Base-by-base conservation (phyloP, 2,329 filamentous ascomycete species). In the Aspergillus hiratsukae region DNA sequence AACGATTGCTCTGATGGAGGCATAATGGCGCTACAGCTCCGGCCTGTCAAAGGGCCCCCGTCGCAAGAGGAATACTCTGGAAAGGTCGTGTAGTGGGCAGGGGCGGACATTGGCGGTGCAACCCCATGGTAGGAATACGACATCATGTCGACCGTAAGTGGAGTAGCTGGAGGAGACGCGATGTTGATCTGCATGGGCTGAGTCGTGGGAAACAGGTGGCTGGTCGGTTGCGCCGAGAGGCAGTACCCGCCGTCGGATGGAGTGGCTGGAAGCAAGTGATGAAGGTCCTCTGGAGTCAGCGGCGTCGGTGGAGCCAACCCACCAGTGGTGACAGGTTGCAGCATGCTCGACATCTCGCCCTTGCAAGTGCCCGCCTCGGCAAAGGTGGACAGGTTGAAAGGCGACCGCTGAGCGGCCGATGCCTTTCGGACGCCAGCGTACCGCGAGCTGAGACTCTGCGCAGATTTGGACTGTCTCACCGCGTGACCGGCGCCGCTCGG, bases 341-440 rank as follows among this genome's bases (percentile, higher is more conserved):
- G 60, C 66, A 67, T 67, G 31, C 65, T 61, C 29, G 65, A 66
- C 57, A 72, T 67, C 48, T 74, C 70, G 9, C 70, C 64, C 57
- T 70, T 75, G 46, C 65, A 64, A 35, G 68, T 68, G 19, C 72
- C 74, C 6, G 74, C 66, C 52, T 80, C 77, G n/a, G 75, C 68
- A 60, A 79, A 79, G 5, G 69, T 75, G 19, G 74, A 67, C 51
- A 78, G 69, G 48, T 75, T 76, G 37, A 79, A 66, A 23, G 78
- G 78, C n/a, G 78, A 80, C 28, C 76, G 71, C 51, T 78, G 78
- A 48, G 75, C 69, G 45, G 73, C 72, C 23, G 75, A 77, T 5
- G 73, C 66, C 61, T 80, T 80, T 21, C 78, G 69, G 28, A 80
- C 71, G 50, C 78, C 76, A 0, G 76, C 74, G 61, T 77, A 79